Evolutionary conservation across 768 basidiomycete genomes (phyloP).

Genomic region (Xanthoconium purpureum): DNA sequence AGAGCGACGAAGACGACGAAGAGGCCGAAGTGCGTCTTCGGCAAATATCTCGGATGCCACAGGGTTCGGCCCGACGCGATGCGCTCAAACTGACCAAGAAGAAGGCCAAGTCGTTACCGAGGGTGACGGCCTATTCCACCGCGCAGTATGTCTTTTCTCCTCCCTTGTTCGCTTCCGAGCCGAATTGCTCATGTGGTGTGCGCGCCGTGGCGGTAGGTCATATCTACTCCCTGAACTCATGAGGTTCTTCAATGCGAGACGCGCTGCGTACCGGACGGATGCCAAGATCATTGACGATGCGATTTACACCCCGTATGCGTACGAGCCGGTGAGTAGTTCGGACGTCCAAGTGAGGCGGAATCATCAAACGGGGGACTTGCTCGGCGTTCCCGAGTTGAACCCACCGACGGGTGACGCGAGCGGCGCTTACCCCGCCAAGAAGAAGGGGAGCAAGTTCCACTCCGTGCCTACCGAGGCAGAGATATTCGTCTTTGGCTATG

Average conservation of each 20-base stretch:
- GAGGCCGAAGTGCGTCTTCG: slow-evolving; percentile 55
- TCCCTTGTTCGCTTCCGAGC: background rate
- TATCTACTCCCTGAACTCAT: slow-evolving; percentile 86
- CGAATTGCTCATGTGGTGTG: background rate
- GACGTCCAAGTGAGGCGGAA: slow-evolving; percentile 30
- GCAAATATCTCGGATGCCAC: slow-evolving; percentile 90
- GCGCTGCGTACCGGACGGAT: slow-evolving; percentile 78
- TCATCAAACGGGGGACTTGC: slow-evolving; percentile 60
- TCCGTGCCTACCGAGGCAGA: slow-evolving; percentile 71
- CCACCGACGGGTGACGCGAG: slow-evolving; percentile 27
- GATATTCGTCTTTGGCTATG: slow-evolving; percentile 91
- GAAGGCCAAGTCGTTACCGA: slow-evolving; percentile 85
- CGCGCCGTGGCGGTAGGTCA: slow-evolving; percentile 51
- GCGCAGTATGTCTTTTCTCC: slow-evolving; percentile 55
- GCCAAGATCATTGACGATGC: slow-evolving; percentile 89
- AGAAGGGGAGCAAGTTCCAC: slow-evolving; percentile 66
- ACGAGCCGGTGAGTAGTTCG: slow-evolving; percentile 48
- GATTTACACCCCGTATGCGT: slow-evolving; percentile 89
- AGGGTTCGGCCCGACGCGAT: slow-evolving; percentile 89
- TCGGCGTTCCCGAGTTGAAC: slow-evolving; percentile 71
- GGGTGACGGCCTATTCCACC: slow-evolving; percentile 96
- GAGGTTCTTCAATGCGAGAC: slow-evolving; percentile 86
- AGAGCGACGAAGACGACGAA: slow-evolving; percentile 46
- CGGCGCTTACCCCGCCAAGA: slow-evolving; percentile 35
- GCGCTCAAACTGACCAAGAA: slow-evolving; percentile 89